Percentiles rank a stretch among this genome's conserved stretches.
These are phyloP conservation scores for Leccinum ochraceum DNA, from an alignment of 768 basidiomycete genomes.

Conservation along the genomic window DNA sequence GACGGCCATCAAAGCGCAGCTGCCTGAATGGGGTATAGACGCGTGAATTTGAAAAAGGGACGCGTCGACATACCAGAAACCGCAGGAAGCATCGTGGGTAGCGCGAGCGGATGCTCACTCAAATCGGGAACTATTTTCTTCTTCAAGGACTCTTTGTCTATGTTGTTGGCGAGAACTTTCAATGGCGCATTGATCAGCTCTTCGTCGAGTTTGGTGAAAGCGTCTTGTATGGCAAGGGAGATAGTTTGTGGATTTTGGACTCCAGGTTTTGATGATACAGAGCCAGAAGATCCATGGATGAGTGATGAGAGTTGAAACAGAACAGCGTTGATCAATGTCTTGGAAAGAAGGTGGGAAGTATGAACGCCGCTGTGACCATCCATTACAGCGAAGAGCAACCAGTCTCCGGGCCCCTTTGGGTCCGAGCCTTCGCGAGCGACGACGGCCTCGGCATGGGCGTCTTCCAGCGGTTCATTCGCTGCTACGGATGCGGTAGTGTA, in stretches of 20 bases:
- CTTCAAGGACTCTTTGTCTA: constrained; percentile 52
- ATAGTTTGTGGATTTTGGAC: constrained; percentile 53
- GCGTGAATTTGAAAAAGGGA: not conserved
- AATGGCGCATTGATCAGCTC: constrained; percentile 82
- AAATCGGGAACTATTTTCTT: constrained; percentile 60
- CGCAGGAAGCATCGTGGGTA: constrained; percentile 79
- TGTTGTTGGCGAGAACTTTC: constrained; percentile 59
- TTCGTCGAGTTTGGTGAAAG: constrained; percentile 82
- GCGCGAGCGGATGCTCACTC: constrained; percentile 67
- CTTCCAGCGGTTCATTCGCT: constrained; percentile 92
- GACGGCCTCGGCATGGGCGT: constrained; percentile 73
- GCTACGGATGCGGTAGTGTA: constrained; percentile 78
- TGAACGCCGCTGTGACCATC: constrained; percentile 87
- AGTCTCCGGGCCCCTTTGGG: constrained; percentile 62
- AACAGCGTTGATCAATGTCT: constrained; percentile 82
- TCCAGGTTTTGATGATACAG: constrained; percentile 38
- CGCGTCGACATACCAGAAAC: constrained; percentile 55
- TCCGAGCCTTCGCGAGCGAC: constrained; percentile 64
- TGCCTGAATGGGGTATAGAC: constrained; percentile 49
- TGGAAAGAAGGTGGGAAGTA: constrained; percentile 82
- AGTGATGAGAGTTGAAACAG: constrained; percentile 70
- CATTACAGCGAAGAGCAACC: constrained; percentile 86
- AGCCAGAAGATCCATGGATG: constrained; percentile 35
- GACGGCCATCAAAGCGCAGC: constrained; percentile 87
- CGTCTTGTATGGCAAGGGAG: constrained; percentile 67